Evolutionary conservation across 164 flowering plant species (phyloP).

Genomic region (Malania oleifera): DNA sequence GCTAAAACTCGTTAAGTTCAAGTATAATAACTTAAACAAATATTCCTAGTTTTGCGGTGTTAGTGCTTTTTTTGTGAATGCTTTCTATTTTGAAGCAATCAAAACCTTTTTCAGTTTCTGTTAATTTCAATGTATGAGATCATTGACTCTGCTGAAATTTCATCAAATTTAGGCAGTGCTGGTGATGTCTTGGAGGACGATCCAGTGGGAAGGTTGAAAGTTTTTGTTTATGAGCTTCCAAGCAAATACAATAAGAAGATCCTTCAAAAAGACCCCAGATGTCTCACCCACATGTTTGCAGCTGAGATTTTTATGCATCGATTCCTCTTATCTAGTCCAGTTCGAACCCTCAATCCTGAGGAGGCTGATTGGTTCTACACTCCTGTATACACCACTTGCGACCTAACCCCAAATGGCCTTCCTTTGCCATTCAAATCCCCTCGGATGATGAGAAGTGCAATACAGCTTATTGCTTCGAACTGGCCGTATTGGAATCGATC

Average conservation of each 20-base stretch:
- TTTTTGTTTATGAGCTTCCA: conserved; percentile 93
- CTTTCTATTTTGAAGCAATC: too few relatives aligned
- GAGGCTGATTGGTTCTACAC: conserved; percentile 99
- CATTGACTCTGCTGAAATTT: conserved; percentile 11
- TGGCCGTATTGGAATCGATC: conserved; percentile 98
- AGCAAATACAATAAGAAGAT: conserved; percentile 96
- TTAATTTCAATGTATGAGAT: too few relatives aligned
- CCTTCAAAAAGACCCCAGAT: conserved; percentile 81
- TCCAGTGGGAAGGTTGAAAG: conserved; percentile 94
- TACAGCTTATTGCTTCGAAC: conserved; percentile 84
- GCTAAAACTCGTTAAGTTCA: too few relatives aligned
- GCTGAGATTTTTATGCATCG: conserved; percentile 97
- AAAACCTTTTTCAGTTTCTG: too few relatives aligned
- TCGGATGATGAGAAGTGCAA: conserved; percentile 95
- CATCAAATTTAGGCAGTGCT: conserved; percentile 68
- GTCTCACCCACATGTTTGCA: conserved; percentile 96
- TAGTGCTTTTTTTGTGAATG: too few relatives aligned
- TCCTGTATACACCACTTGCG: conserved; percentile 93
- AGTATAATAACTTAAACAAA: too few relatives aligned
- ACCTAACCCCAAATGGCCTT: conserved; percentile 86
- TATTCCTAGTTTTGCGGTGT: too few relatives aligned
- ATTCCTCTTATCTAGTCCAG: conserved; percentile 85
- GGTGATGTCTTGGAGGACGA: conserved; percentile 98
- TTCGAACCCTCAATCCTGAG: conserved; percentile 84
- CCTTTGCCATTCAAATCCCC: conserved; percentile 97